phyloP scores from a whole-genome alignment of 2,329 filamentous ascomycete genomes.

The Thielaviopsis euricoi region DNA sequence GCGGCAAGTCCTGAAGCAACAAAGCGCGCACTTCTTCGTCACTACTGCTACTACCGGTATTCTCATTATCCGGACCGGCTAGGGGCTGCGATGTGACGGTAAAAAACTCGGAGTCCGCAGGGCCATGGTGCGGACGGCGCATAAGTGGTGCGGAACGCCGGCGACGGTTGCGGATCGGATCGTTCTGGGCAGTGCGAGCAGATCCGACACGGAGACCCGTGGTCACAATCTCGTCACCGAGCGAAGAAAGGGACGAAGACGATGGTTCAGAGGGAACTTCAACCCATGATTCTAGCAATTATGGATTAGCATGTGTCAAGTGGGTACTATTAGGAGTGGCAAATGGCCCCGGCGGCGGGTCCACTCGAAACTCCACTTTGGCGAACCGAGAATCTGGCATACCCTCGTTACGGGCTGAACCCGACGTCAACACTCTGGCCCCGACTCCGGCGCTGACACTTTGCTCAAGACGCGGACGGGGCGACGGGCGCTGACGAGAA shows the following conservation, averaged over 20 bases:
- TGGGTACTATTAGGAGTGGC: not conserved
- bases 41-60: slow-evolving; percentile 54
- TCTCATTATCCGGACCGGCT: slow-evolving; percentile 87
- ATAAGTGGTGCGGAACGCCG: slow-evolving; percentile 19
- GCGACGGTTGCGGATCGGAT: slow-evolving; percentile 35
- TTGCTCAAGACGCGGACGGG: not conserved
- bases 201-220: slow-evolving; percentile 66
- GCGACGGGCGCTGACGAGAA: not conserved
- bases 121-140: slow-evolving; percentile 1
- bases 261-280: slow-evolving; percentile 87
- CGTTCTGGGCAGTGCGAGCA: slow-evolving; percentile 24
- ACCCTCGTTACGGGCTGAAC: not conserved
- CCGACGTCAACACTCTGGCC: not conserved
- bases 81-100: slow-evolving; percentile 22
- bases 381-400: not conserved
- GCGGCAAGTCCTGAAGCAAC: slow-evolving; percentile 1
- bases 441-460: not conserved
- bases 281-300: slow-evolving; percentile 73
- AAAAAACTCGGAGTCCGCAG: not conserved
- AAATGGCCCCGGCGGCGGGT: not conserved
- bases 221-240: slow-evolving; percentile 77
- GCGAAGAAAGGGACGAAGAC: slow-evolving; percentile 77
- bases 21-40: slow-evolving; percentile 55
- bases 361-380: not conserved
- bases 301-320: not conserved